Evolutionary conservation across 495 filamentous ascomycete genomes (phyloP), one percentile per base, ranked within the genome.

Genomic region (Hypomontagnella submonticulosa): DNA sequence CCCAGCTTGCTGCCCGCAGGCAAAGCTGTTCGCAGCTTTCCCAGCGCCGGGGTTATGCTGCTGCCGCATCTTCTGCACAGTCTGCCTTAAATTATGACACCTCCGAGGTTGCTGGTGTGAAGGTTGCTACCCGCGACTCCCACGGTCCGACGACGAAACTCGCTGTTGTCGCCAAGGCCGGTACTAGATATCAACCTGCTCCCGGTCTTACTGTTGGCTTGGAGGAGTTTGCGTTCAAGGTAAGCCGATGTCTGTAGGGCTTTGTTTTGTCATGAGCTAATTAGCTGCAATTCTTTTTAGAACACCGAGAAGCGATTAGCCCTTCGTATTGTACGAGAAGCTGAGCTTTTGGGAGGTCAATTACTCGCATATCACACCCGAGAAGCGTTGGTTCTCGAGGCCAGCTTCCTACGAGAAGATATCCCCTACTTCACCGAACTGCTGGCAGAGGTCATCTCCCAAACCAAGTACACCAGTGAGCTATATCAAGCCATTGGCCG

Each of bases 401-500:
- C 95, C 74, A 97, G 92, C 78, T 98, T 98, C 85, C 85, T 99
- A 57, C 85, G 92, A 74, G 88, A 93, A 73, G 92, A 99, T 68
- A 87, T 99, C 61, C 93, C 95, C 64, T 99, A 98, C 87, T 99
- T 97, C 79, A 86, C 92, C 74, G 95, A 99, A 83, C 83, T 97
- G 66, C 85, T 99, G 68, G 92, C 88, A 54, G 95, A 99, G 81
- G 90, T 97, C 74, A 83, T 95, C 63, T 87, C 89, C 54, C 81
- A 90, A 77, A 94, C 96, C 54, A 92, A 90, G 77, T 99, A 90
- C 73, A 85, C 85, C 57, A 83, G 92, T 96, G 82, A 82, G 88
- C 77, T 57, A 66, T 48, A 57, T 44, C 36, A 27, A 62, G 64
- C 42, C 58, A 50, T 66, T 70, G 62, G 53, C 48, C 57, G 65